phyloP scores from a whole-genome alignment of 768 basidiomycete genomes.

The Filobasidium floriforme region DNA sequence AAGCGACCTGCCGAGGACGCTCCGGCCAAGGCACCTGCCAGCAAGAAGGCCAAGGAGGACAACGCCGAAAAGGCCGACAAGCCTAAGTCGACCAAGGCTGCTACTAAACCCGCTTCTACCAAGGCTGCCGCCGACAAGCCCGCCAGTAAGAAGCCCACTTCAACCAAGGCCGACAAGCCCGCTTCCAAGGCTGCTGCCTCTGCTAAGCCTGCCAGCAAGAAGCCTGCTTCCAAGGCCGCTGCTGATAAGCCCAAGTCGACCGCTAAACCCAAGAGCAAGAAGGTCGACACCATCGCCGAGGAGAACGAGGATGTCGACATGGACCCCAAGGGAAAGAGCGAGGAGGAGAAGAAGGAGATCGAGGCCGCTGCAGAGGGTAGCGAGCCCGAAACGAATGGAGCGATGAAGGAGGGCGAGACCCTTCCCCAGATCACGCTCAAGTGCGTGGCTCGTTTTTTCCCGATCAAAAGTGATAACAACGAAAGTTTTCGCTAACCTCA shows the following conservation, averaged over 20 bases:
- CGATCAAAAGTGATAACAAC: background rate
- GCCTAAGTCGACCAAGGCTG: conserved; percentile 18
- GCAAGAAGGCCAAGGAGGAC: conserved; percentile 20
- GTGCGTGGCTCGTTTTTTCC: conserved; percentile 20
- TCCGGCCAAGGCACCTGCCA: conserved; percentile 21
- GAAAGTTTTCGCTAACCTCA: background rate
- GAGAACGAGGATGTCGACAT: conserved; percentile 29
- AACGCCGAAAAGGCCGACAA: conserved; percentile 16
- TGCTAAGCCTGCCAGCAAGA: conserved; percentile 10
- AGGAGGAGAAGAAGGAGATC: conserved; percentile 27
- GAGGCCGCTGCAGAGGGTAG: conserved; percentile 34
- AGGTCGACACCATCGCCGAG: conserved; percentile 25
- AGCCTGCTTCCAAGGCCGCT: conserved; percentile 19
- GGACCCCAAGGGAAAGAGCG: conserved; percentile 21
- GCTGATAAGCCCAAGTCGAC: conserved; percentile 22
- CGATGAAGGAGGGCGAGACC: conserved; percentile 64
- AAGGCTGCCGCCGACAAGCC: conserved; percentile 21
- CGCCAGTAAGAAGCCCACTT: conserved; percentile 20
- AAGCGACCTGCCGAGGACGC: conserved; percentile 25
- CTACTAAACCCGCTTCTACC: conserved; percentile 23
- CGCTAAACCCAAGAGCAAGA: conserved; percentile 25
- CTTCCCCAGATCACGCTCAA: conserved; percentile 69
- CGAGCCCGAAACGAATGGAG: conserved; percentile 27
- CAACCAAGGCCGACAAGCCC: conserved; percentile 16
- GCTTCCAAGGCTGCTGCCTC: conserved; percentile 17